Percentiles rank a stretch among this genome's conserved stretches.
phyloP scores from a whole-genome alignment of 495 filamentous ascomycete genomes.

The Aspergillus incahuasiensis region DNA sequence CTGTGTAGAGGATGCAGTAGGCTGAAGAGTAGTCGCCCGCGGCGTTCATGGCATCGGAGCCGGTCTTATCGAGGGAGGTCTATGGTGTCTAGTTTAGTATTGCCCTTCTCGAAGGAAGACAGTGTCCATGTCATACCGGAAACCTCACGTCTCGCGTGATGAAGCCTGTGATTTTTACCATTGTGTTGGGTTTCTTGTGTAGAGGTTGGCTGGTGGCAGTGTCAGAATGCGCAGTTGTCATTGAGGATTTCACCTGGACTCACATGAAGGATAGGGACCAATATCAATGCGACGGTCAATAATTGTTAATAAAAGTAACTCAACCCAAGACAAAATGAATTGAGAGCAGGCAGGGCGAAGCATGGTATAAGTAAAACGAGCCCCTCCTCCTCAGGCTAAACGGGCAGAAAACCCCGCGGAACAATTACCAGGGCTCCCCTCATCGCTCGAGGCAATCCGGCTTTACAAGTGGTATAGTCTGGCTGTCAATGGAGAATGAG shows the following conservation, averaged over 20 bases:
- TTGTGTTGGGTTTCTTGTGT: conserved; percentile 22
- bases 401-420: conserved; percentile 12
- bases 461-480: neutral
- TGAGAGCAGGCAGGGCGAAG: neutral
- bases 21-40: conserved; percentile 90
- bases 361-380: conserved; percentile 10
- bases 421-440: conserved; percentile 11
- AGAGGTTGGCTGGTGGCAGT: neutral
- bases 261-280: neutral
- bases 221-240: neutral
- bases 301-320: neutral
- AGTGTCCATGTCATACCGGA: conserved; percentile 48
- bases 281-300: neutral
- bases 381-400: conserved; percentile 12
- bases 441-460: conserved; percentile 1
- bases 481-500: neutral
- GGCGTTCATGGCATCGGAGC: conserved; percentile 96
- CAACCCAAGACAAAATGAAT: neutral
- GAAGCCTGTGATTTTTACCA: conserved; percentile 77
- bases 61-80: conserved; percentile 92
- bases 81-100: conserved; percentile 16
- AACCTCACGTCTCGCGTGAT: conserved; percentile 85
- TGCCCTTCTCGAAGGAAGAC: neutral
- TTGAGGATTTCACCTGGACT: neutral
- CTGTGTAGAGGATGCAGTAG: conserved; percentile 86